A percentile compares a stretch with the other conserved stretches of the same genome.
Conservation (phyloP, 176 grass and related monocot genomes). For the Calamus simplicifolius region DNA sequence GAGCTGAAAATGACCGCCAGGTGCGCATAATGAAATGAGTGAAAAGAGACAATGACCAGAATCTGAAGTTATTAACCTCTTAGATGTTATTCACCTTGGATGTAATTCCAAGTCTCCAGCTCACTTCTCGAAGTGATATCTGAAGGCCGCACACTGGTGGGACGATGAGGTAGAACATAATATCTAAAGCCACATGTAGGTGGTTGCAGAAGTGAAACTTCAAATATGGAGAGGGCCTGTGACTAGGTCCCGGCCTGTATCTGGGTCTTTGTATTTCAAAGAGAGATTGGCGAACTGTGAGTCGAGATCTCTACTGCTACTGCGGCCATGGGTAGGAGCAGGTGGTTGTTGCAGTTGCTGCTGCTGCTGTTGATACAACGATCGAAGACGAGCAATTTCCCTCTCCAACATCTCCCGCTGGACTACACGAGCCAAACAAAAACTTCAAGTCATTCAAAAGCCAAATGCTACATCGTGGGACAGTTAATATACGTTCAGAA, state of each 20-base stretch:
- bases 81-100: constrained; percentile 31
- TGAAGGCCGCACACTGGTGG: constrained; percentile 1
- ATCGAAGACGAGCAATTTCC: constrained; percentile 66
- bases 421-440: constrained; percentile 45
- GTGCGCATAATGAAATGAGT: constrained; percentile 40
- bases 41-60: constrained; percentile 51
- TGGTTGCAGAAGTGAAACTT: constrained; percentile 14
- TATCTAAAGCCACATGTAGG: constrained; percentile 22
- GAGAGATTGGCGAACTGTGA: constrained; percentile 75
- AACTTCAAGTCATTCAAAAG: constrained; percentile 12
- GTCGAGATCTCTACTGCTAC: constrained; percentile 85
- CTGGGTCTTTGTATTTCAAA: constrained; percentile 77
- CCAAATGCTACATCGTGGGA: too few relatives aligned
- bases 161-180: constrained; percentile 7
- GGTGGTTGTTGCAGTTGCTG: constrained; percentile 40
- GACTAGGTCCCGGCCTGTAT: constrained; percentile 32
- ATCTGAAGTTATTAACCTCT: constrained; percentile 36
- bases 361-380: constrained; percentile 69
- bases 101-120: constrained; percentile 21
- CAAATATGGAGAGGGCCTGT: constrained; percentile 54
- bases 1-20: constrained; percentile 75
- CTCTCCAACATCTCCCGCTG: constrained; percentile 99
- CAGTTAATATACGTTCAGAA: too few relatives aligned
- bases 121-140: constrained; percentile 34
- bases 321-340: constrained; percentile 33